These are phyloP conservation scores for Cystofilobasidium ferigula DNA, from an alignment of 768 basidiomycete genomes.

Conservation along the genomic window DNA sequence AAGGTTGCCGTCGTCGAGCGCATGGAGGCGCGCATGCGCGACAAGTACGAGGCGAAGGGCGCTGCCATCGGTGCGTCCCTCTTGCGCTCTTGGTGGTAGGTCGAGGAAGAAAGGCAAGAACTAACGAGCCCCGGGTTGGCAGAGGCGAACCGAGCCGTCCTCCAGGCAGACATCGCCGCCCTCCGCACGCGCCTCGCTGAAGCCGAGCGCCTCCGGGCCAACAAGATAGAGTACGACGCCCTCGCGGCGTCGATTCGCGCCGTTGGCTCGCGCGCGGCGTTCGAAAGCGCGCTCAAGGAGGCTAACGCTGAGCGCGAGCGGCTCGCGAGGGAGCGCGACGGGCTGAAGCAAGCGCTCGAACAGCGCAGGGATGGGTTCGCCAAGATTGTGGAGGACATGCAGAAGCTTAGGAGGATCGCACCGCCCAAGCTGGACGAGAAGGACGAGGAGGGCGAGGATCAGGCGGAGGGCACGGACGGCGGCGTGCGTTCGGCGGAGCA, in stretches of 20 bases:
- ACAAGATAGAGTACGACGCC: conserved; percentile 24
- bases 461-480: no score
- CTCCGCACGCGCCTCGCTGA: not conserved
- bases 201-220: conserved; percentile 8
- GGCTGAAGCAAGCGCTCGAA: not conserved
- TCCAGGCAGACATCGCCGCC: conserved; percentile 7
- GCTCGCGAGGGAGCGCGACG: not conserved
- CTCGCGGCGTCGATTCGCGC: conserved; percentile 13
- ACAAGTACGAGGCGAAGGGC: conserved; percentile 12
- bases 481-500: no score
- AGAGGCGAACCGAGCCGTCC: conserved; percentile 3
- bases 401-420: not conserved
- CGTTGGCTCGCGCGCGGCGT: not conserved
- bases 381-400: not conserved
- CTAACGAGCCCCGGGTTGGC: not conserved
- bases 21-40: conserved; percentile 23
- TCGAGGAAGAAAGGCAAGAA: not conserved
- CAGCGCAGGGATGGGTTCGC: not conserved
- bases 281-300: conserved; percentile 4
- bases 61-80: conserved; percentile 16
- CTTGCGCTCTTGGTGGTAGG: not conserved
- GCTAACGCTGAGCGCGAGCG: not conserved
- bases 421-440: not conserved
- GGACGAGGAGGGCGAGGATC: not conserved
- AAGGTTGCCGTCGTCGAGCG: conserved; percentile 10